Evolutionary conservation across 176 grass and related monocot species (phyloP).

Genomic region (Carex myosuroides): DNA sequence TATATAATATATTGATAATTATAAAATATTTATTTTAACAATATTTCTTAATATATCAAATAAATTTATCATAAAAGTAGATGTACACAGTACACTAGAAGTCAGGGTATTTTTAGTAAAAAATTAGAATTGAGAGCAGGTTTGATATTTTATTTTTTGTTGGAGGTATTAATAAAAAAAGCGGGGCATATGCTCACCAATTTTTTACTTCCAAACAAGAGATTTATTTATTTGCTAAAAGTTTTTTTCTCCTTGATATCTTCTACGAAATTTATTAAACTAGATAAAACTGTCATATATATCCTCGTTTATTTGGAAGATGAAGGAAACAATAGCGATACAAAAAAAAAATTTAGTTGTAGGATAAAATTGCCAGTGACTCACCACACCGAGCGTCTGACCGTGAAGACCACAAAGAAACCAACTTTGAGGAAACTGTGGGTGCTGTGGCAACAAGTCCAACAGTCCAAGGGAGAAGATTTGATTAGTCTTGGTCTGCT

Average conservation of each 20-base stretch:
- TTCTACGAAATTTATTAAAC: not conserved
- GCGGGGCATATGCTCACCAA: not conserved
- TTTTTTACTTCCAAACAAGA: not conserved
- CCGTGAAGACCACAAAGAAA: not conserved
- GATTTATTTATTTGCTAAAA: not conserved
- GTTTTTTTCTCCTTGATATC: not conserved
- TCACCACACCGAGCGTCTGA: not conserved
- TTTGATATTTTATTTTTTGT: too few species aligned
- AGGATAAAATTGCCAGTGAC: not conserved
- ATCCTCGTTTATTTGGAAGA: not conserved
- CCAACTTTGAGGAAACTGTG: not conserved
- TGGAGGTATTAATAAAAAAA: too few species aligned
- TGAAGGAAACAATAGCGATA: not conserved
- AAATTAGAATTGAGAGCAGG: too few species aligned
- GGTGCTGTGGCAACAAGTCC: not conserved
- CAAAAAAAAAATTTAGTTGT: too few species aligned
- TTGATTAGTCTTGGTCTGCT: conserved; percentile 1
- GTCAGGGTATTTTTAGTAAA: too few species aligned
- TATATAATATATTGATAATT: too few species aligned
- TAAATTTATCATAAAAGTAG: too few species aligned
- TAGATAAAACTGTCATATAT: too few species aligned
- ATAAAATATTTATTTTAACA: too few species aligned
- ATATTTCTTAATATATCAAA: too few species aligned
- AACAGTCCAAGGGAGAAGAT: not conserved
- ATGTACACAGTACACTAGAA: too few species aligned